These are phyloP conservation scores for Chlamydomonas eustigma DNA, from an alignment of 139 green algal species.

Conservation along the genomic window DNA sequence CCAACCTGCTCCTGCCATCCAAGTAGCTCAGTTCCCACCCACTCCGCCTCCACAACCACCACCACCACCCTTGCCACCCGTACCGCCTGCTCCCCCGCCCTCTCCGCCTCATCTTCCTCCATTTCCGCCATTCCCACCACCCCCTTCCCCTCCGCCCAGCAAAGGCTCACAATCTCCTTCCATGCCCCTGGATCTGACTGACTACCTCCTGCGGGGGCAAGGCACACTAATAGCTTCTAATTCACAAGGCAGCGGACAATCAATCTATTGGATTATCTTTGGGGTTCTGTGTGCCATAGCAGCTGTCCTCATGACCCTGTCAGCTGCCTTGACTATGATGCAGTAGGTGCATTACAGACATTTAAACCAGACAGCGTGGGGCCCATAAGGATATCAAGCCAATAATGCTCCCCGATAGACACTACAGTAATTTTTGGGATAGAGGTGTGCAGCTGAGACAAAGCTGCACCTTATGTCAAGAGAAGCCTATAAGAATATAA, in stretches of 20 bases:
- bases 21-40: not conserved
- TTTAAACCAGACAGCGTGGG: too few relatives aligned
- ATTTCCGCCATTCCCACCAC: not conserved
- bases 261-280: not conserved
- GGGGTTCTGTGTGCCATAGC: not conserved
- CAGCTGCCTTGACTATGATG: not conserved
- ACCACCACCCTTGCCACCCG: not conserved
- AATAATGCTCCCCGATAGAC: too few relatives aligned
- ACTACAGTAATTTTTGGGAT: too few relatives aligned
- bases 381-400: too few relatives aligned
- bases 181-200: not conserved
- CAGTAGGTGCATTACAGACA: too few relatives aligned
- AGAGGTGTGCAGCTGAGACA: too few relatives aligned
- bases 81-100: not conserved
- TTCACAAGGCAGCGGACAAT: not conserved
- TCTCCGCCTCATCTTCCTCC: not conserved
- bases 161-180: too few relatives aligned
- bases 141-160: too few relatives aligned
- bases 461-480: too few relatives aligned
- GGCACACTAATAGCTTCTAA: not conserved
- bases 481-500: too few relatives aligned
- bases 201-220: not conserved
- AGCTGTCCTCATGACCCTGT: not conserved
- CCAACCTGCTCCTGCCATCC: not conserved
- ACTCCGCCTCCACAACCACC: not conserved